Percentiles rank a stretch among this genome's conserved stretches.
Evolutionary conservation across 371 early-diverging fungal species (phyloP).

Genomic region (Haplosporangium sp.): DNA sequence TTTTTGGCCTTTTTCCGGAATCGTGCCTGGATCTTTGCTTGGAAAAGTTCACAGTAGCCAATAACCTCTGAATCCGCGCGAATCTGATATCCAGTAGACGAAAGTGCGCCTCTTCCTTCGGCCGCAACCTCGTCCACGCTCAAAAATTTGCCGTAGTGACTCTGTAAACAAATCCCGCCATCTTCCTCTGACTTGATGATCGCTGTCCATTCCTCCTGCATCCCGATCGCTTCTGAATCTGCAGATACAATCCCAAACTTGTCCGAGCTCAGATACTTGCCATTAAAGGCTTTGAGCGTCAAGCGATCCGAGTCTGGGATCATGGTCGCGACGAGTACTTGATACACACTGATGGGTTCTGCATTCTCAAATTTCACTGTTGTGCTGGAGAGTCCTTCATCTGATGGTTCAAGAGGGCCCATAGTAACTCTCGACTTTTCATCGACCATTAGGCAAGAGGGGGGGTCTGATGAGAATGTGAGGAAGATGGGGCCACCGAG

Average conservation of each 20-base stretch:
- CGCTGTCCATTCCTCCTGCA: conserved; percentile 83
- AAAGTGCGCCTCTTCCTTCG: conserved; percentile 55
- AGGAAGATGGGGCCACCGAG: conserved; percentile 80
- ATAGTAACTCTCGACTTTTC: conserved; percentile 64
- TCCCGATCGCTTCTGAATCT: conserved; percentile 82
- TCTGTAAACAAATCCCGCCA: conserved; percentile 80
- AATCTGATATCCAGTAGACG: conserved; percentile 57
- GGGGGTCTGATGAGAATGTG: conserved; percentile 72
- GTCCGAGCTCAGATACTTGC: conserved; percentile 81
- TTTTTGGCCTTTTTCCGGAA: conserved; percentile 55
- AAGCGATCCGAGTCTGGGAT: conserved; percentile 66
- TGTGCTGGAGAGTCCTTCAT: conserved; percentile 1
- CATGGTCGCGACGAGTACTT: conserved; percentile 77
- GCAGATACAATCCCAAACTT: conserved; percentile 84
- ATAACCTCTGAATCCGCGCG: conserved; percentile 80
- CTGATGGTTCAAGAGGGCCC: conserved; percentile 58
- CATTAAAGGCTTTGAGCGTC: conserved; percentile 74
- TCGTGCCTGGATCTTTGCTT: conserved; percentile 77
- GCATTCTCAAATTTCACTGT: conserved; percentile 31
- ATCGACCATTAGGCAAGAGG: conserved; percentile 67
- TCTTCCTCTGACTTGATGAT: conserved; percentile 65
- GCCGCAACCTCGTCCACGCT: conserved; percentile 69
- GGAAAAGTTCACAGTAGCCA: conserved; percentile 80
- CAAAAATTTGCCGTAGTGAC: conserved; percentile 67
- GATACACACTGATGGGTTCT: conserved; percentile 75